Evolutionary conservation across 495 filamentous ascomycete genomes (phyloP), one percentile per base, ranked within the genome.

Genomic region (Lasiosphaeris hirsuta): DNA sequence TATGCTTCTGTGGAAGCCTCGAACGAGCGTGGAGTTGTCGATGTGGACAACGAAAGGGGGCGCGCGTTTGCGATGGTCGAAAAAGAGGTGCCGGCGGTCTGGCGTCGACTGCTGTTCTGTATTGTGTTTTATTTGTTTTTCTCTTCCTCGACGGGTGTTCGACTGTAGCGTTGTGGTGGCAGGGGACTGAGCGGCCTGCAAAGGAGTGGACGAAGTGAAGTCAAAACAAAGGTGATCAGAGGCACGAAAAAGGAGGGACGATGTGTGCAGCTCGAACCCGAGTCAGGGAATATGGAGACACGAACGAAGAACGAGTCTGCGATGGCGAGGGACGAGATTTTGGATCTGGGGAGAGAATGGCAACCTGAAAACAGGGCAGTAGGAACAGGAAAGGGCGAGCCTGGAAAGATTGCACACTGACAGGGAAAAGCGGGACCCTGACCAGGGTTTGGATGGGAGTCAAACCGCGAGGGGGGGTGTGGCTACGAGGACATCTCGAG

Each of bases 331-430:
- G 43, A 45, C 42, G 46, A 60, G 54, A 52, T 57, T 64, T 70
- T 61, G 61, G 68, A 39, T 64, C 68, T 65, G 65, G 63, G 63
- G 60, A 66, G 55, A 50, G 42, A 46, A 42, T 17, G 23, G 23
- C 23, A 30, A 30, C 23, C 23, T 30, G 35, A 56, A 51, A 46
- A 9, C 54, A 56, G 15, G 51, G 39, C 38, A 51, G 48, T 17
- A 56, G 51, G 54, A 41, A 61, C 35, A 46, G 52, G 58, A 54
- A 48, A 51, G 42, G 46, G 47, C 52, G 33, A 50, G 43, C 63
- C 56, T 49, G 59, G 63, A 56, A 68, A 57, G 57, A 64, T 59
- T 58, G 65, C 57, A 14, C 58, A 53, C 56, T 56, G 52, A 43
- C 46, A 54, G 42, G 43, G 54, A 51, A 56, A 56, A 61, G 63